Base-by-base conservation (phyloP, 352 stramenopile species). In the Pythium rhizo-oryzae region DNA sequence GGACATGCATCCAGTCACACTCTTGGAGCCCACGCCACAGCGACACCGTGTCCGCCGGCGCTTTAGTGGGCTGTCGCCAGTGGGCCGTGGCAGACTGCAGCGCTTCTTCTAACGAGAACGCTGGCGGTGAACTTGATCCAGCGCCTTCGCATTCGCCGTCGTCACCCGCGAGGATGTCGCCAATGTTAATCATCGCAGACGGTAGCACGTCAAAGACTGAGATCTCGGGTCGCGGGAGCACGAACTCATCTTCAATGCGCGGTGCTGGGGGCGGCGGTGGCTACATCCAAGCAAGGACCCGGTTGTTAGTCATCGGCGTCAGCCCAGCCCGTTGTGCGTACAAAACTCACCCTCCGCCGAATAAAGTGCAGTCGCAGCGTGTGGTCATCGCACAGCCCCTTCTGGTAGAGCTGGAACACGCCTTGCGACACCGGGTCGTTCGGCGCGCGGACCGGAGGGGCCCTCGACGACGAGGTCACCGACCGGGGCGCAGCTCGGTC, bases 361-460 rank as follows among this genome's bases (percentile, higher is more conserved):
- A 87, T 75, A 59, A 77, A 92, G 35, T 81, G 80, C 54, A 92
- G 67, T 44, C 87, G 84, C 39, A 92, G 71, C 33, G 80, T 76
- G 47, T 91, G 84, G 18, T 90, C 78, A 1, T 78, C 37, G 9
- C 58, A 49, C 28, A 85, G 52, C 4, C 84, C 84, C 59, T 79
- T 65, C 53, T 92, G 84, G 55, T 92, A 92, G 23, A 92, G 73
- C 28, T 77, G 74, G 61, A 91, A 91, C 24, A 88, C 67, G 25
- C 57, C 57, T n/a, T 41, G 49, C 30, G 28, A 30, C 13, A 15
- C 41, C 21, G 39, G 24, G 28, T 39, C 8, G 1, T 11, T 23
- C 24, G 63, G 19, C 15, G 35, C 35, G 18, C 37, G 9, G 8
- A 11, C 33, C 44, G 19, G 13, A 12, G 41, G 15, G 18, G 8